Evolutionary conservation across 495 filamentous ascomycete genomes (phyloP).

Genomic region (Penicillium ochrochloron): DNA sequence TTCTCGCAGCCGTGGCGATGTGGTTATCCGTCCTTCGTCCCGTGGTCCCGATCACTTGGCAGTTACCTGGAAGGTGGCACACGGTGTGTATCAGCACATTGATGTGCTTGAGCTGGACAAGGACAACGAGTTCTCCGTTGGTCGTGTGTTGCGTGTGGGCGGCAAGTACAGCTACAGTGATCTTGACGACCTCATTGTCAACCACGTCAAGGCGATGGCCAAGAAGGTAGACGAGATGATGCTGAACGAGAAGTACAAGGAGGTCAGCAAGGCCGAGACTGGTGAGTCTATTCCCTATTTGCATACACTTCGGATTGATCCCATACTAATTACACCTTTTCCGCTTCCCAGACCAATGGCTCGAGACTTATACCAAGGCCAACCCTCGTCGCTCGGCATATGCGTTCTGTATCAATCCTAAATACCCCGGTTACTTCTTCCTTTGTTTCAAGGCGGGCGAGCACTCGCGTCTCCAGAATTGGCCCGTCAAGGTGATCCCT

Average conservation of each 20-base stretch:
- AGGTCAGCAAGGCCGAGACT: constrained; percentile 75
- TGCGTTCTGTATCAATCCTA: constrained; percentile 89
- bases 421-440: constrained; percentile 91
- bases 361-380: constrained; percentile 91
- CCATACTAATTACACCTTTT: background rate
- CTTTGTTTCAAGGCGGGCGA: constrained; percentile 94
- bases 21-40: constrained; percentile 92
- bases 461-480: constrained; percentile 69
- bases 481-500: constrained; percentile 90
- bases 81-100: constrained; percentile 93
- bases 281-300: constrained; percentile 61
- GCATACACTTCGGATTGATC: background rate
- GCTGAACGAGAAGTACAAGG: constrained; percentile 87
- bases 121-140: constrained; percentile 92
- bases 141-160: constrained; percentile 78
- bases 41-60: constrained; percentile 94
- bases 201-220: constrained; percentile 96
- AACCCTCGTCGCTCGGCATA: constrained; percentile 94
- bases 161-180: constrained; percentile 90
- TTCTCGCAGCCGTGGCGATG: constrained; percentile 80
- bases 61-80: constrained; percentile 97
- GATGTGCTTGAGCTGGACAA: constrained; percentile 97
- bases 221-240: constrained; percentile 97
- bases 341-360: constrained; percentile 79
- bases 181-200: constrained; percentile 95